Base-by-base conservation (phyloP, 371 early-diverging fungal species). In the Actinomortierella ambigua region DNA sequence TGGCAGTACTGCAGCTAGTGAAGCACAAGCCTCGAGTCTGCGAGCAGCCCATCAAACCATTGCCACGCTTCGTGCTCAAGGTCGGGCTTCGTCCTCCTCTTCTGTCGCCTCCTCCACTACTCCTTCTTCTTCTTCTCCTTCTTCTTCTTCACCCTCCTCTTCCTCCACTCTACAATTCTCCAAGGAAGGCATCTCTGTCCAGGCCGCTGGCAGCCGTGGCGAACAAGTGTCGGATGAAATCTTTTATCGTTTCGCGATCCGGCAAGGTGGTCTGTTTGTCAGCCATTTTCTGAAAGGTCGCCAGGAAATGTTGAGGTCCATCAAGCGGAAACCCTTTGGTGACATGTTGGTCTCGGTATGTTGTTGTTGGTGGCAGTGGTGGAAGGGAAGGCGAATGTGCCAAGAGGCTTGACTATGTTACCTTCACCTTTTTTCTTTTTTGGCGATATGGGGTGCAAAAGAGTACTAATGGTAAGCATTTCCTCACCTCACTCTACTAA, bases 241-340 rank as follows among this genome's bases (percentile, higher is more conserved):
- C 13, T 55, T 67, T 26, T 73, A 73, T 34, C n/a, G 75, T 9
- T 73, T 73, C 27, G 52, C 75, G 22, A 63, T 73, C 24, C 56
- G 57, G 2, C 59, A 73, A 17, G 75, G 75, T 15, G 75, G 75
- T 1, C 51, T 73, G 4, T 73, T 73, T 48, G 75, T 73, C 5
- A 73, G 64, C 3, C 75, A 73, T 15, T 57, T 66, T 17, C 46
- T 73, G n/a, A 73, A 73, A 20, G 75, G 75, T 49, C 56, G 75
- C 13, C 68, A 67, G 1, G 75, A 73, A 59, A 73, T 73, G 42
- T 48, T 73, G 54, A 55, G 75, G 42, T 59, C 53, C 57, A 67
- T 73, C 47, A 59, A 59, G 49, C 63, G 75, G 5, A 67, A 73
- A 47, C 66, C 56, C 56, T 73, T 73, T 67, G 52, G 61, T 0